A percentile compares a stretch with the other conserved stretches of the same genome.
phyloP scores from a whole-genome alignment of 805 yeast species.

The Jamesozyma gamospora region DNA sequence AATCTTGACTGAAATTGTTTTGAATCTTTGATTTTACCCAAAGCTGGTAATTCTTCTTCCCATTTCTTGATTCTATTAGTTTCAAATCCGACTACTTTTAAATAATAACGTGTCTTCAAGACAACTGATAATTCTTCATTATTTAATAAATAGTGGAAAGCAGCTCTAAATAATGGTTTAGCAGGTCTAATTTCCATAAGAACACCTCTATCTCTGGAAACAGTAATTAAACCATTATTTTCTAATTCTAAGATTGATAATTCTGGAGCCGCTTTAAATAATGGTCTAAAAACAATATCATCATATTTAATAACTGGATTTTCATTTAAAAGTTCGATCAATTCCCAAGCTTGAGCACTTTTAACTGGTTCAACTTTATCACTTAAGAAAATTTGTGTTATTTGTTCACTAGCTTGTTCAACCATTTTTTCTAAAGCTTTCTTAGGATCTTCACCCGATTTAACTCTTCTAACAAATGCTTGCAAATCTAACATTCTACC shows the following conservation, averaged over 20 bases:
- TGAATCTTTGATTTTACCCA: conserved; percentile 41
- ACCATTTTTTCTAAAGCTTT: conserved; percentile 75
- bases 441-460: conserved; percentile 74
- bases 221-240: conserved; percentile 62
- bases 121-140: conserved; percentile 48
- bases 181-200: conserved; percentile 61
- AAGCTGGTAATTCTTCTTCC: conserved; percentile 62
- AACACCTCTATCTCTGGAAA: conserved; percentile 71
- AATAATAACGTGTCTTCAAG: conserved; percentile 54
- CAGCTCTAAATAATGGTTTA: conserved; percentile 73
- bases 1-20: conserved; percentile 47
- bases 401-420: conserved; percentile 76
- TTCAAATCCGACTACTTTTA: conserved; percentile 47
- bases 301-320: conserved; percentile 38
- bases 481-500: conserved; percentile 93
- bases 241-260: conserved; percentile 62
- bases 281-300: conserved; percentile 45
- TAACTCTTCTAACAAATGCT: conserved; percentile 76
- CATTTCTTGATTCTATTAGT: conserved; percentile 48
- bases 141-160: conserved; percentile 55
- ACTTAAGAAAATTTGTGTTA: conserved; percentile 65
- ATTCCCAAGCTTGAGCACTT: conserved; percentile 79
- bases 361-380: conserved; percentile 45
- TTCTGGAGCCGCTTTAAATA: conserved; percentile 48
- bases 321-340: conserved; percentile 55